These are phyloP conservation scores for Tieghemostelium lacteum DNA, from an alignment of 78 protist genomes.

Conservation along the genomic window DNA sequence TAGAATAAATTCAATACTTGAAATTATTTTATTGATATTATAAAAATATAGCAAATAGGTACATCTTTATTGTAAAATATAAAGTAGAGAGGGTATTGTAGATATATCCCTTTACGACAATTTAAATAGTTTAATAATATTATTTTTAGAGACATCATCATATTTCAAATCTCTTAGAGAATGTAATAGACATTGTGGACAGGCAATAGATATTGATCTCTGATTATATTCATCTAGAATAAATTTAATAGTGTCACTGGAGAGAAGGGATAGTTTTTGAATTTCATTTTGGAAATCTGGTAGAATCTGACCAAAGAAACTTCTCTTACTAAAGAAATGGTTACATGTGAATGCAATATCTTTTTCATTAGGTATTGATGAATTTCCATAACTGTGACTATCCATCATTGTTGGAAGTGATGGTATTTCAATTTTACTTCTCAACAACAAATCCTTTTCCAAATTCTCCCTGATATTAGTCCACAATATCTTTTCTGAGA, in stretches of 20 bases:
- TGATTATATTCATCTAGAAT: conserved; percentile 55
- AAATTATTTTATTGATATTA: neutral
- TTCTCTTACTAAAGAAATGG: conserved; percentile 50
- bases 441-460: conserved; percentile 36
- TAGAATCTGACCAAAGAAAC: conserved; percentile 29
- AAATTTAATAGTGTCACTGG: conserved; percentile 10
- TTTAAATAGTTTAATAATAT: conserved; percentile 24
- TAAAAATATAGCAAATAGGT: too few species aligned
- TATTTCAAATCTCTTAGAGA: conserved; percentile 30
- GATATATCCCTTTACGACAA: too few species aligned
- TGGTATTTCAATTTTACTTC: conserved; percentile 73
- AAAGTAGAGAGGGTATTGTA: too few species aligned
- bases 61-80: too few species aligned
- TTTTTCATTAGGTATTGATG: neutral
- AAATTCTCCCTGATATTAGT: conserved; percentile 54
- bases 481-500: conserved; percentile 57
- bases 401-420: neutral
- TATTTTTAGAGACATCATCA: conserved; percentile 19
- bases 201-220: conserved; percentile 50
- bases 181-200: conserved; percentile 67
- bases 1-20: neutral
- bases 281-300: conserved; percentile 64
- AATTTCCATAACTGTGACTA: neutral
- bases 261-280: conserved; percentile 17
- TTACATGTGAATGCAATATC: conserved; percentile 75